phyloP scores from a whole-genome alignment of 176 grass and related monocot genomes.

The Eragrostis nindensis region DNA sequence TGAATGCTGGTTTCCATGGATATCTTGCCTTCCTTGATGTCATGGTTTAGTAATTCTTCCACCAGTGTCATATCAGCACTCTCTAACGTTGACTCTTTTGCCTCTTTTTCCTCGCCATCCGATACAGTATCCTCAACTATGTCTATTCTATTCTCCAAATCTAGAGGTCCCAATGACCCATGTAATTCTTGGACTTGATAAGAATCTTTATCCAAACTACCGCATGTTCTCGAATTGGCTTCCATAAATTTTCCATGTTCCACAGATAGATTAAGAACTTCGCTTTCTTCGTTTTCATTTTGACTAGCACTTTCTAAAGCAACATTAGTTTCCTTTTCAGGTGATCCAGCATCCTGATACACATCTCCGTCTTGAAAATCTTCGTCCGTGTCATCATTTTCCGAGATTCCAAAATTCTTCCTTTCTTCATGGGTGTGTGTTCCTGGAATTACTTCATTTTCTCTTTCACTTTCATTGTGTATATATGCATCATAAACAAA shows the following conservation, averaged over 20 bases:
- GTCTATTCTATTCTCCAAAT: constrained; percentile 41
- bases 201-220: constrained; percentile 25
- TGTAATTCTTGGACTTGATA: constrained; percentile 44
- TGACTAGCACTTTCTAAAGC: constrained; percentile 34
- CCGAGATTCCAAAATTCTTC: constrained; percentile 17
- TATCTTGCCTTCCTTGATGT: constrained; percentile 16
- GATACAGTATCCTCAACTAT: constrained; percentile 18
- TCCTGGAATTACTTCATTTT: constrained; percentile 31
- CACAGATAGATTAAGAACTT: constrained; percentile 24
- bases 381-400: constrained; percentile 32
- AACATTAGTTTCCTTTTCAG: constrained; percentile 36
- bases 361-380: constrained; percentile 36
- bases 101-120: constrained; percentile 27
- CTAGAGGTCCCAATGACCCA: constrained; percentile 27
- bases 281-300: constrained; percentile 39
- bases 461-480: constrained; percentile 39
- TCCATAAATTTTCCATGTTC: constrained; percentile 20
- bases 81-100: constrained; percentile 31
- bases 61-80: constrained; percentile 36
- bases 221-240: constrained; percentile 34
- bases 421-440: constrained; percentile 35
- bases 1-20: constrained; percentile 6
- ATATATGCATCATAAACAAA: constrained; percentile 36
- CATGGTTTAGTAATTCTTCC: constrained; percentile 40
- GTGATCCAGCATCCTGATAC: constrained; percentile 39